Conservation (phyloP, 2,329 filamentous ascomycete genomes). For the Pseudocercospora pini-densiflorae region DNA sequence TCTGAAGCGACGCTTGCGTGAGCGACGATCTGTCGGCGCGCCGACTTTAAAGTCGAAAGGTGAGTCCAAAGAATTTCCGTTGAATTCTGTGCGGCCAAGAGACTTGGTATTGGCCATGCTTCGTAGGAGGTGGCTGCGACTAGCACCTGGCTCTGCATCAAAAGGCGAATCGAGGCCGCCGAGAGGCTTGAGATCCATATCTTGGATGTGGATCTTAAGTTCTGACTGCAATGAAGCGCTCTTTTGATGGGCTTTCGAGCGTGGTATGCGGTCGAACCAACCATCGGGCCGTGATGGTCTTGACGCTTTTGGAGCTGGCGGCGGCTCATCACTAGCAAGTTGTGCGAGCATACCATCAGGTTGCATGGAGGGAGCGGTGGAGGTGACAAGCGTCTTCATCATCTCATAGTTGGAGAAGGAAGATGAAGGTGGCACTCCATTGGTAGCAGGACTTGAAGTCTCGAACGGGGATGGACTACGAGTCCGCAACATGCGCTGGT, state of each 20-base stretch:
- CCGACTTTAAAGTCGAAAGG: slow-evolving; percentile 59
- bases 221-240: slow-evolving; percentile 55
- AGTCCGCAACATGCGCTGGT: slow-evolving; percentile 64
- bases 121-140: slow-evolving; percentile 38
- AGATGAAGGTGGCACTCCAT: slow-evolving; percentile 35
- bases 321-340: slow-evolving; percentile 43
- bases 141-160: slow-evolving; percentile 32
- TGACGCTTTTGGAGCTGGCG: slow-evolving; percentile 22
- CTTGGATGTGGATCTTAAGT: slow-evolving; percentile 42
- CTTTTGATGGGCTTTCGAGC: slow-evolving; percentile 57
- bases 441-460: slow-evolving; percentile 41
- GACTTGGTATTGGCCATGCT: slow-evolving; percentile 41
- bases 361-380: slow-evolving; percentile 58
- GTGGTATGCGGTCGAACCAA: slow-evolving; percentile 48
- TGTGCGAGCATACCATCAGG: slow-evolving; percentile 53
- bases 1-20: slow-evolving; percentile 63
- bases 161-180: slow-evolving; percentile 50
- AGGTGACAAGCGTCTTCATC: slow-evolving; percentile 56
- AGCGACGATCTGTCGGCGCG: slow-evolving; percentile 55
- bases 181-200: slow-evolving; percentile 27
- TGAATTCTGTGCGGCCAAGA: slow-evolving; percentile 39
- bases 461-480: slow-evolving; percentile 64
- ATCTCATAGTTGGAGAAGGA: slow-evolving; percentile 55
- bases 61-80: slow-evolving; percentile 48
- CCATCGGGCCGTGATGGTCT: slow-evolving; percentile 40